A percentile compares a stretch with the other conserved stretches of the same genome.
Evolutionary conservation across 2,329 filamentous ascomycete genomes (phyloP).

Genomic region (Polytolypa hystricis): DNA sequence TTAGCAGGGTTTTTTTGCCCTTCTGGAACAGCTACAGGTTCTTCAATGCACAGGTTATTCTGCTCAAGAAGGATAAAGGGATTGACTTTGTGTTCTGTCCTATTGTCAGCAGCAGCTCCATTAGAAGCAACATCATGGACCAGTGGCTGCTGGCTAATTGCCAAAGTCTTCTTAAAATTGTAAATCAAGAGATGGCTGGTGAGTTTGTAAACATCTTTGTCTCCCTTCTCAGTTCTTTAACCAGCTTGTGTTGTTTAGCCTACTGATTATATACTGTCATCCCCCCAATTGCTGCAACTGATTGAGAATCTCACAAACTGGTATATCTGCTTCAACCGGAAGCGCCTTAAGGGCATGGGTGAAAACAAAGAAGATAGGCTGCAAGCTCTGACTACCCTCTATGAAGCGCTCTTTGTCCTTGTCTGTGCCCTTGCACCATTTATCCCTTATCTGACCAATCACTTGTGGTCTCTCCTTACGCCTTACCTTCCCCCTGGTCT

Average conservation of each 20-base stretch:
- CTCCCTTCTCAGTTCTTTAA: no score
- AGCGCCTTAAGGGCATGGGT: constrained; percentile 66
- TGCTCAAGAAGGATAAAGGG: constrained; percentile 73
- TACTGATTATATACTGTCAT: constrained; percentile 78
- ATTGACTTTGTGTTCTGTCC: constrained; percentile 66
- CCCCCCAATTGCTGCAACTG: constrained; percentile 60
- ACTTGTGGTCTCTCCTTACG: constrained; percentile 64
- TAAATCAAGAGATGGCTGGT: constrained; percentile 75
- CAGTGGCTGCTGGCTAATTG: constrained; percentile 80
- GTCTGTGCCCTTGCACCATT: constrained; percentile 71
- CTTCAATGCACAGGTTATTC: constrained; percentile 71
- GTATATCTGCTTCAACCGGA: constrained; percentile 85
- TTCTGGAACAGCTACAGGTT: constrained; percentile 91
- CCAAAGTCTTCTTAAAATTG: constrained; percentile 73
- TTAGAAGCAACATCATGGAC: constrained; percentile 80
- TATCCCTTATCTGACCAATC: constrained; percentile 75
- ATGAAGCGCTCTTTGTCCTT: constrained; percentile 70
- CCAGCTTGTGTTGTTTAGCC: constrained; percentile 14
- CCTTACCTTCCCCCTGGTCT: constrained; percentile 56
- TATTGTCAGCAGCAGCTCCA: constrained; percentile 53
- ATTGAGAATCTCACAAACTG: constrained; percentile 88
- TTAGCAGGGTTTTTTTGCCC: constrained; percentile 72
- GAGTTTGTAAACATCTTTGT: no score
- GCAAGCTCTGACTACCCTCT: constrained; percentile 72
- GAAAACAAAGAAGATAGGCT: constrained; percentile 64